Percentiles rank a stretch among this genome's conserved stretches.
phyloP scores from a whole-genome alignment of 179 eudicot genomes.

The Silene coronaria region DNA sequence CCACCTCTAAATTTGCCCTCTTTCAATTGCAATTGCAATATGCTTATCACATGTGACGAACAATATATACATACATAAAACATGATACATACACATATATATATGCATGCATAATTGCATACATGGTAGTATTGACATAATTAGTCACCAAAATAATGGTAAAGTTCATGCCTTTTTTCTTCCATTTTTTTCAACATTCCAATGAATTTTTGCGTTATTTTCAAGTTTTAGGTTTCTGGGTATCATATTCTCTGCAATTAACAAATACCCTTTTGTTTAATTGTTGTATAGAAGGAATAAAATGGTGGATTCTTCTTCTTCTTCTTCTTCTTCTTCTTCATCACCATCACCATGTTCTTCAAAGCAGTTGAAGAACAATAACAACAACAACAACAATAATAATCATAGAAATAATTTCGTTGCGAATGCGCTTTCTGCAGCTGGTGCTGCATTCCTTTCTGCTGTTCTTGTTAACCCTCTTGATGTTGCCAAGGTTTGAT shows the following conservation, averaged over 20 bases:
- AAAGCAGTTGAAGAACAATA: conserved; percentile 12
- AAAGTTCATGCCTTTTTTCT: background rate
- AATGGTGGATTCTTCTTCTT: conserved; percentile 19
- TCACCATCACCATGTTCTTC: conserved; percentile 1
- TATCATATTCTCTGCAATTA: conserved; percentile 5
- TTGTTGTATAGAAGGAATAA: conserved; percentile 9
- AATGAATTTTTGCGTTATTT: background rate
- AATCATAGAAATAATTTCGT: conserved; percentile 19
- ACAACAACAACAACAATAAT: conserved; percentile 7
- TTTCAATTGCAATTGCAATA: too few relatives aligned
- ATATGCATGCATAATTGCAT: too few relatives aligned
- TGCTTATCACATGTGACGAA: too few relatives aligned
- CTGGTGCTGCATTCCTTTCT: conserved; percentile 86
- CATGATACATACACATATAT: too few relatives aligned
- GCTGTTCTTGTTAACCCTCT: conserved; percentile 92
- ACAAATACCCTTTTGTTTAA: conserved; percentile 20
- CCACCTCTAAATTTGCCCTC: too few relatives aligned
- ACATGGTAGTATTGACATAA: background rate
- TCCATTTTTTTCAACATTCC: background rate
- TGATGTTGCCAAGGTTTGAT: conserved; percentile 82
- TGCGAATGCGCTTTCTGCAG: conserved; percentile 73
- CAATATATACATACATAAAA: too few relatives aligned
- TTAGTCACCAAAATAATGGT: background rate
- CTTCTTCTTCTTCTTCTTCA: background rate
- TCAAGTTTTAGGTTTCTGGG: conserved; percentile 11